A percentile compares a stretch with the other conserved stretches of the same genome.
Evolutionary conservation across 768 basidiomycete genomes (phyloP).

Genomic region (Cantharellus anzutake): DNA sequence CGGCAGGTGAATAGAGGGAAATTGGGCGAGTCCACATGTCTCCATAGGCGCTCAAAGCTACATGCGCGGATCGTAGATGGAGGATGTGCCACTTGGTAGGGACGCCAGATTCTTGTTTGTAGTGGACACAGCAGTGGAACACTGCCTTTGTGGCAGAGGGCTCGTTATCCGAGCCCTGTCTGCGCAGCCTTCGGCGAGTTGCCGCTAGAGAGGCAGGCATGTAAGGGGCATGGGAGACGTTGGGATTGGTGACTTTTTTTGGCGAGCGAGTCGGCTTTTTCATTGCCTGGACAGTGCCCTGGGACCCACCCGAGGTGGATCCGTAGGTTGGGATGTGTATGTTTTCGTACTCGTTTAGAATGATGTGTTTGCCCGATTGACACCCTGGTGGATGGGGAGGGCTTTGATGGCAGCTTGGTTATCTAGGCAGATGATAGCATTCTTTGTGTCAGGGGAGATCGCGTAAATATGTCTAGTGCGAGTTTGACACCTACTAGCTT

Average conservation of each 20-base stretch:
- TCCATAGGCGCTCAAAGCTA: conserved; percentile 5
- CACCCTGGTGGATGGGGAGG: neutral
- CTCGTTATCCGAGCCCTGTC: neutral
- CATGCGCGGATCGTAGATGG: conserved; percentile 7
- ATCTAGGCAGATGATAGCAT: conserved; percentile 1
- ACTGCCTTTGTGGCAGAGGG: neutral
- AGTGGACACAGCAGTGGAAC: neutral
- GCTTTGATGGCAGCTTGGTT: conserved; percentile 6
- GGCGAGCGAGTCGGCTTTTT: conserved; percentile 3
- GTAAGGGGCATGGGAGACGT: neutral
- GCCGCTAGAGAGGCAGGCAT: neutral
- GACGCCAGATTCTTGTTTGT: neutral
- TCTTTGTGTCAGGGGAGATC: neutral
- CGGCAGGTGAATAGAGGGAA: conserved; percentile 5
- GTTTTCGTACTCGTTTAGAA: neutral
- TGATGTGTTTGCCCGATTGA: neutral
- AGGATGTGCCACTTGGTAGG: neutral
- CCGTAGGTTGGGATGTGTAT: neutral
- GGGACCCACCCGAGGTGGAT: conserved; percentile 3
- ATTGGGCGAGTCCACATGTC: neutral
- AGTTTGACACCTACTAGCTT: conserved; percentile 2
- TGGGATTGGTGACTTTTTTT: neutral
- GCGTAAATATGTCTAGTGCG: neutral
- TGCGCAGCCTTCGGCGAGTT: neutral
- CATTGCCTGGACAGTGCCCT: conserved; percentile 4